These are phyloP conservation scores for Cyathus striatus DNA, from an alignment of 768 basidiomycete species.

Conservation along the genomic window DNA sequence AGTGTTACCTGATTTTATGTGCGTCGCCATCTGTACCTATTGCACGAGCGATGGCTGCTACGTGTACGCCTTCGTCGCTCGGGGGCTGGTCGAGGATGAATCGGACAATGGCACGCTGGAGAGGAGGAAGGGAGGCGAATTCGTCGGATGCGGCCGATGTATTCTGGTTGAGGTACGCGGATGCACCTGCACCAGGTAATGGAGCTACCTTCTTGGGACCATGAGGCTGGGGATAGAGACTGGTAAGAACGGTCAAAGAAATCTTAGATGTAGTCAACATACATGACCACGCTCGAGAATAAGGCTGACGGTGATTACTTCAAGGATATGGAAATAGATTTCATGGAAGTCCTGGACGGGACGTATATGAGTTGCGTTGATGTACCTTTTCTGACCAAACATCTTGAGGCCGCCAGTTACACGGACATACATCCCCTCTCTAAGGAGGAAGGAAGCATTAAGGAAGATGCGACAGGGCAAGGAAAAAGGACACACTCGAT, in stretches of 20 bases:
- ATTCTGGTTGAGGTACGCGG: conserved; percentile 38
- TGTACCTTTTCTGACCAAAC: conserved; percentile 76
- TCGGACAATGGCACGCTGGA: conserved; percentile 63
- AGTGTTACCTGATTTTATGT: conserved; percentile 55
- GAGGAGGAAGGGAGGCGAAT: conserved; percentile 48
- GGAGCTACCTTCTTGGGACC: conserved; percentile 19
- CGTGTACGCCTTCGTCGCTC: conserved; percentile 65
- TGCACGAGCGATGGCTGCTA: conserved; percentile 64
- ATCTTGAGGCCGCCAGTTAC: conserved; percentile 79
- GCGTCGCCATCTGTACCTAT: conserved; percentile 47
- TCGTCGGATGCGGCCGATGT: conserved; percentile 23
- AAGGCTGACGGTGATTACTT: conserved; percentile 66
- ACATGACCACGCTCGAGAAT: conserved; percentile 65
- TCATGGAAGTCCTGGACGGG: conserved; percentile 68
- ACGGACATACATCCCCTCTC: conserved; percentile 74
- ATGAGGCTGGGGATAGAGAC: conserved; percentile 20
- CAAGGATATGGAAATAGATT: conserved; percentile 75
- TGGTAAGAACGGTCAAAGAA: conserved; percentile 3
- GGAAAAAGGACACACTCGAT: conserved; percentile 38
- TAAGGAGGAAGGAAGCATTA: too few relatives aligned
- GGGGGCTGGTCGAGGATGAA: conserved; percentile 49
- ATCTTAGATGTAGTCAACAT: conserved; percentile 12
- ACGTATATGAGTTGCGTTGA: conserved; percentile 75
- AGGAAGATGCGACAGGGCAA: too few relatives aligned
- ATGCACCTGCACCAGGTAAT: conserved; percentile 14